phyloP scores from a whole-genome alignment of 768 basidiomycete species.

The Podaxis sp. region DNA sequence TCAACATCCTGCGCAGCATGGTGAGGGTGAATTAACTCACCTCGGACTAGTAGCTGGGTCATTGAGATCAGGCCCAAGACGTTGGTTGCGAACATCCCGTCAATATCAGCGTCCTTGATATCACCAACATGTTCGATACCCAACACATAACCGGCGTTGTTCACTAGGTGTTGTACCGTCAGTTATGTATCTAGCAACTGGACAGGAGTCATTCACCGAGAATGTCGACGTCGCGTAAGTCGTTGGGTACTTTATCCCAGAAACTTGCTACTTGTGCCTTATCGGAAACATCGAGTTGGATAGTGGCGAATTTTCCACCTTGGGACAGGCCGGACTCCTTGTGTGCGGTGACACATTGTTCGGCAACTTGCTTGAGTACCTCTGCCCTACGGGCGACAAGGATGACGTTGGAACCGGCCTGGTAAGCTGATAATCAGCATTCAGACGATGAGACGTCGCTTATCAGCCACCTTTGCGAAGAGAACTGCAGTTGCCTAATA shows the following conservation, averaged over 20 bases:
- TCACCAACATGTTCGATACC: conserved; percentile 87
- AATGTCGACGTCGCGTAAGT: conserved; percentile 76
- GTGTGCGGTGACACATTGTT: conserved; percentile 67
- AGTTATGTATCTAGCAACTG: neutral
- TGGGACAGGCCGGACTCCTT: conserved; percentile 67
- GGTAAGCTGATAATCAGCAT: neutral
- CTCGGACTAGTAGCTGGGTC: conserved; percentile 72
- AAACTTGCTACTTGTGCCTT: conserved; percentile 67
- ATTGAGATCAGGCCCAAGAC: conserved; percentile 84
- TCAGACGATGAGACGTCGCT: neutral
- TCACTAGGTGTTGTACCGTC: conserved; percentile 33
- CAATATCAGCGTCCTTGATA: conserved; percentile 74
- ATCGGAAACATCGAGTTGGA: conserved; percentile 82
- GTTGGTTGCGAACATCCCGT: conserved; percentile 79
- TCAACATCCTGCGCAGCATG: neutral
- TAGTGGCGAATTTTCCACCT: conserved; percentile 74
- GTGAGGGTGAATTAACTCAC: conserved; percentile 26
- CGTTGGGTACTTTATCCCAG: conserved; percentile 67
- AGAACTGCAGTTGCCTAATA: conserved; percentile 80
- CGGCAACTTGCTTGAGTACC: conserved; percentile 66
- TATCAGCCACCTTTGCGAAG: conserved; percentile 73
- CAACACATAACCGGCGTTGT: conserved; percentile 84
- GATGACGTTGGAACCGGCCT: conserved; percentile 89
- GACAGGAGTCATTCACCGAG: conserved; percentile 55
- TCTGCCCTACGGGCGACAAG: conserved; percentile 80